Evolutionary conservation across 2,329 filamentous ascomycete species (phyloP), one percentile per base, ranked within the genome.

Genomic region (Fusarium hainanense): DNA sequence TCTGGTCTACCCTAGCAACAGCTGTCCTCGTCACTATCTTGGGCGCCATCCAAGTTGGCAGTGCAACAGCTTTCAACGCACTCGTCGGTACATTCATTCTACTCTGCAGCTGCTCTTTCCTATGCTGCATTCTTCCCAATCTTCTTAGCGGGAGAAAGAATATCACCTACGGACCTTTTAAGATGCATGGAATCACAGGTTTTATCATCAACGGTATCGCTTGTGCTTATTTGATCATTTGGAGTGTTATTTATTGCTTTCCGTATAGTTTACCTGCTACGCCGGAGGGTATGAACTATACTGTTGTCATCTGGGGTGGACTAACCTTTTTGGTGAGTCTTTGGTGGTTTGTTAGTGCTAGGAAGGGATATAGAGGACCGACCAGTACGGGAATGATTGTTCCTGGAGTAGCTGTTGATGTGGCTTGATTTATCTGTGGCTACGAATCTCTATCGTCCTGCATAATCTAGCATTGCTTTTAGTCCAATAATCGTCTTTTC

Each of bases 31-130:
- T 81, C 1, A 88, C 88, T 0, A 75, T 89, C 5, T 80, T 92
- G 0, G 89, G 89, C 0, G 83, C 82, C 43, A 89, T 92, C 46
- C 92, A 91, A 68, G 84, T 92, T 2, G 90, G 87, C n/a, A 88
- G 83, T 63, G 85, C 83, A 2, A 90, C 88, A 0, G 90, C 90
- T 0, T 93, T 92, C 79, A 85, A 87, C 43, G 90, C 90, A 0
- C 87, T 92, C 27, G 86, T 92, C 10, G 88, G 88, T 12, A 79
- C 76, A 30, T 82, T 81, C 60, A 80, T 81, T 30, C 74, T 81
- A 1, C 71, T 80, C 10, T 80, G 77, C 14, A 80, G 74, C 37
- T 74, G 70, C 40, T 77, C 74, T 7, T 92, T 90, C 75, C 80
- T 90, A 4, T 87, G 87, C 1, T 88, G 89, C 9, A 89, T 93